Percentiles rank a stretch among this genome's conserved stretches.
Evolutionary conservation across 1,284 basidiomycete species (phyloP).

Genomic region (Apiotrichum laibachii): DNA sequence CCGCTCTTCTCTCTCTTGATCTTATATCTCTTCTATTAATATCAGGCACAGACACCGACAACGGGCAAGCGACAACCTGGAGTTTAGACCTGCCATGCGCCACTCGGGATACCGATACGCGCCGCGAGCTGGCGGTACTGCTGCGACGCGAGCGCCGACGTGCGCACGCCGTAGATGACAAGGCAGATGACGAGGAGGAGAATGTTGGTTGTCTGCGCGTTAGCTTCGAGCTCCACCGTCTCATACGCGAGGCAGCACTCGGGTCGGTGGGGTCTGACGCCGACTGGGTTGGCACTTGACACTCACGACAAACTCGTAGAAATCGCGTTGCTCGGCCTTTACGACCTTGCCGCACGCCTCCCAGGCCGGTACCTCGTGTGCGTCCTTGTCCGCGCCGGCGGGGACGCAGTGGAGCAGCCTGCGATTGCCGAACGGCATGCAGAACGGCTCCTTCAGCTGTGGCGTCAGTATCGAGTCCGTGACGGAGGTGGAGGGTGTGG

Average conservation of each 20-base stretch:
- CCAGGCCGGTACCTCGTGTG: conserved; percentile 71
- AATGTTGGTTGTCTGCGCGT: conserved; percentile 59
- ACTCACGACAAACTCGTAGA: conserved; percentile 78
- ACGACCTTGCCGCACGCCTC: conserved; percentile 82
- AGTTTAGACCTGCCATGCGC: conserved; percentile 25
- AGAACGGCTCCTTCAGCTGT: conserved; percentile 79
- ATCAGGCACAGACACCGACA: no score
- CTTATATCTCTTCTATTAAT: no score
- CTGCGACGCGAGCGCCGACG: conserved; percentile 63
- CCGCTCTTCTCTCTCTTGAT: no score
- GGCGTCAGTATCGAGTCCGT: conserved; percentile 1
- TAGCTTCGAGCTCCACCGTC: no score
- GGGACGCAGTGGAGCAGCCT: conserved; percentile 75
- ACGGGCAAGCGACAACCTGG: no score
- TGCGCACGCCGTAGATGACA: conserved; percentile 64
- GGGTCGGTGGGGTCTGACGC: no score
- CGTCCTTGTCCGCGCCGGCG: conserved; percentile 20
- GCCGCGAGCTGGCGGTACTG: conserved; percentile 79
- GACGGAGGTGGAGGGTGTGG: not conserved
- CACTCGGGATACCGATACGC: conserved; percentile 59
- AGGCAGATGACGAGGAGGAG: conserved; percentile 67
- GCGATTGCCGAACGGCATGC: conserved; percentile 85
- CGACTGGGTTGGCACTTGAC: no score
- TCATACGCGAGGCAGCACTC: no score
- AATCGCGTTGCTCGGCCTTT: conserved; percentile 71